A percentile compares a stretch with the other conserved stretches of the same genome.
Evolutionary conservation across 208 protist species (phyloP).

Genomic region (Tetramitus jugosus): DNA sequence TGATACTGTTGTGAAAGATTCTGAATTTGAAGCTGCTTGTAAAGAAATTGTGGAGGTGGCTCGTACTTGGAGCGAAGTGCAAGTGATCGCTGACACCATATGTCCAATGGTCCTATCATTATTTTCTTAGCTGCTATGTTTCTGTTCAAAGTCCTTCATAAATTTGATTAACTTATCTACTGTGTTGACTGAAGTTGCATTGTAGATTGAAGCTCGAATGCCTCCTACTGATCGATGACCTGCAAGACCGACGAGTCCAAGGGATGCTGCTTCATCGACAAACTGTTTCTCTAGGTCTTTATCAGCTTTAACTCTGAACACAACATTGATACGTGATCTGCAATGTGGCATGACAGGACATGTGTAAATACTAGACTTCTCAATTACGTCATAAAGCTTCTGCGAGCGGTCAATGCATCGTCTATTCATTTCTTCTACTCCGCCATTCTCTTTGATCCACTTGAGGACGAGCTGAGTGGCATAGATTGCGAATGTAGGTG

Average conservation of each 20-base stretch:
- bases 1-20: too few species aligned
- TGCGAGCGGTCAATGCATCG: conserved; percentile 37
- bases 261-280: conserved; percentile 39
- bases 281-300: conserved; percentile 49
- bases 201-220: conserved; percentile 61
- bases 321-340: conserved; percentile 42
- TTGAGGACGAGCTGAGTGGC: conserved; percentile 55
- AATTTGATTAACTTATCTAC: conserved; percentile 45
- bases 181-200: conserved; percentile 47
- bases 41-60: too few species aligned
- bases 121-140: too few species aligned
- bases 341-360: conserved; percentile 30
- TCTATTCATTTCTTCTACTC: conserved; percentile 39
- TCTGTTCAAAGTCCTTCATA: conserved; percentile 50
- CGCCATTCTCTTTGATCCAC: conserved; percentile 46
- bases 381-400: conserved; percentile 52
- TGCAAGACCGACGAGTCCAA: conserved; percentile 46
- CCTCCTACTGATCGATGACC: conserved; percentile 68
- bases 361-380: conserved; percentile 46
- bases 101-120: too few species aligned
- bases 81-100: too few species aligned
- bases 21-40: too few species aligned
- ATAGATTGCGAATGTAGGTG: conserved; percentile 55
- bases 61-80: too few species aligned
- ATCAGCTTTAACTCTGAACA: conserved; percentile 40